A percentile compares a stretch with the other conserved stretches of the same genome.
Conservation (phyloP, 2,329 filamentous ascomycete genomes). For the Claviceps africana region DNA sequence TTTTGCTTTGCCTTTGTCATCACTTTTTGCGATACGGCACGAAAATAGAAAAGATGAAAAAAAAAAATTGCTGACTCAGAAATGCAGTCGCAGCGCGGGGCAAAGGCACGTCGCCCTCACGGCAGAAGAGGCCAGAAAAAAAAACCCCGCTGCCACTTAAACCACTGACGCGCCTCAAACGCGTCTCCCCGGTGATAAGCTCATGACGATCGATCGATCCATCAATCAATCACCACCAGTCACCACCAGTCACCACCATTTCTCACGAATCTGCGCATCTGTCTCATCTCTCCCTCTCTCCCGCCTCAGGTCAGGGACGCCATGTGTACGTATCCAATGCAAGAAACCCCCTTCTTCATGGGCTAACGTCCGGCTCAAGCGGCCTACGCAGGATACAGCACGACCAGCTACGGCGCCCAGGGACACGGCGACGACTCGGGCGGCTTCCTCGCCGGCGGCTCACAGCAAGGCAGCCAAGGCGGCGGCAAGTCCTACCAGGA, state of each 20-base stretch:
- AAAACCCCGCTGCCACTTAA: constrained; percentile 4
- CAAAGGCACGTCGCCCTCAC: not conserved
- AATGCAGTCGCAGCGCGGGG: not conserved
- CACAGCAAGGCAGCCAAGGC: constrained; percentile 44
- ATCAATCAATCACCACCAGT: not conserved
- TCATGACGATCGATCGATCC: not conserved
- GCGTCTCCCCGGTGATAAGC: constrained; percentile 4
- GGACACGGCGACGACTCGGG: constrained; percentile 47
- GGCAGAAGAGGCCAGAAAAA: not conserved
- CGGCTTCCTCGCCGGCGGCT: constrained; percentile 45
- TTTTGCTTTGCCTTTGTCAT: not conserved
- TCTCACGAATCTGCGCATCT: not conserved
- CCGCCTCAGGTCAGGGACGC: not conserved
- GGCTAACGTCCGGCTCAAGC: constrained; percentile 17
- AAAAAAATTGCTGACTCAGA: not conserved
- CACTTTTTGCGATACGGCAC: not conserved
- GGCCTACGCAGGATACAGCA: constrained; percentile 36
- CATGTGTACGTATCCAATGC: not conserved
- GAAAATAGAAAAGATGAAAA: not conserved
- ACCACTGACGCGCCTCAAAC: constrained; percentile 6
- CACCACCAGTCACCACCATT: constrained; percentile 9
- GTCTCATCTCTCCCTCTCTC: not conserved
- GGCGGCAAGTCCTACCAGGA: constrained; percentile 50
- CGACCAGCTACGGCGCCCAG: constrained; percentile 34
- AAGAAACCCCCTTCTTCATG: not conserved